Percentiles rank a stretch among this genome's conserved stretches.
Conservation (phyloP, 2,329 filamentous ascomycete genomes). For the Catunica adiposa region DNA sequence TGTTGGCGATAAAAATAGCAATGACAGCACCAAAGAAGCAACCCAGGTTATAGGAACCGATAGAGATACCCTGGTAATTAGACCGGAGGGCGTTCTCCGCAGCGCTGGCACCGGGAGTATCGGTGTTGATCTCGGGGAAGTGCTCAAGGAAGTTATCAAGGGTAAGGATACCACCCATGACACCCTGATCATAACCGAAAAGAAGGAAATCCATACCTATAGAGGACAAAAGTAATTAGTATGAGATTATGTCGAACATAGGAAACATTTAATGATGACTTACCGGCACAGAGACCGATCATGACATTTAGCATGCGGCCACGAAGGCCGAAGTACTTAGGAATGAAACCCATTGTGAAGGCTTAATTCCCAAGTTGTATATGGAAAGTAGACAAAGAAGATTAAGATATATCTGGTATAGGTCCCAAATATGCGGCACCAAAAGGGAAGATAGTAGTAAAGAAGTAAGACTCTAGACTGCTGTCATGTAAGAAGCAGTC, state of each 20-base stretch:
- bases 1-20: conserved; percentile 48
- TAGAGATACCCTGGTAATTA: conserved; percentile 33
- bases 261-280: conserved; percentile 8
- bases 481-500: no score
- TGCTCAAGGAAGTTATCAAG: conserved; percentile 41
- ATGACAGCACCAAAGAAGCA: conserved; percentile 48
- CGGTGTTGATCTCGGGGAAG: conserved; percentile 37
- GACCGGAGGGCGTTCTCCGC: conserved; percentile 27
- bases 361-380: not conserved
- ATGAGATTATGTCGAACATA: not conserved
- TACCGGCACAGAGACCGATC: conserved; percentile 16
- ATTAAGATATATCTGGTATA: not conserved
- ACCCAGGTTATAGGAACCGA: conserved; percentile 42
- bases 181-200: conserved; percentile 47
- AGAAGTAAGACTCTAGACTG: no score
- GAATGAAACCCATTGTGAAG: conserved; percentile 9
- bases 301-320: conserved; percentile 15
- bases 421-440: not conserved
- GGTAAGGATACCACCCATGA: conserved; percentile 60
- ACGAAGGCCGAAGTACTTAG: conserved; percentile 15
- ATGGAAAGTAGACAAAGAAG: not conserved
- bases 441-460: not conserved
- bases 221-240: not conserved
- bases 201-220: conserved; percentile 22
- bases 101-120: conserved; percentile 21